Conservation (phyloP, 306 rosid species). For the Morella rubra region DNA sequence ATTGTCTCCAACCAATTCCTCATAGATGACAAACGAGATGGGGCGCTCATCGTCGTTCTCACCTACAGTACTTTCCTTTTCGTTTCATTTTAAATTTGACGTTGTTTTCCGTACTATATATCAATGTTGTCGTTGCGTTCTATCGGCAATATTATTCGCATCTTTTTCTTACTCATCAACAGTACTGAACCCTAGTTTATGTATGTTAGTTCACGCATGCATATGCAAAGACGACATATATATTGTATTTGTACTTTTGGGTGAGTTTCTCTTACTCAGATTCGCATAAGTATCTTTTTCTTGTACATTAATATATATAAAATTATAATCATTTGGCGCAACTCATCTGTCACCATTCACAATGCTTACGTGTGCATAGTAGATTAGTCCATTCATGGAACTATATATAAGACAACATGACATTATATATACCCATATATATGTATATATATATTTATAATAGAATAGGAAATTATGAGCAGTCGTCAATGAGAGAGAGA, state of each 20-base stretch:
- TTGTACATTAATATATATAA: neutral
- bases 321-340: slow-evolving; percentile 3
- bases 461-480: no score
- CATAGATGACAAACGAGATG: neutral
- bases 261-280: neutral
- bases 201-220: neutral
- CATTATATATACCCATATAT: no score
- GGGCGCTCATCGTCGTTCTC: neutral
- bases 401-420: neutral
- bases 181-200: slow-evolving; percentile 2
- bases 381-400: neutral
- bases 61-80: no score
- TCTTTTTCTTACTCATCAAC: neutral
- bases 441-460: no score
- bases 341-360: neutral
- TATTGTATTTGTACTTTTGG: neutral
- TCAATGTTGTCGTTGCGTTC: neutral
- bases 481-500: no score
- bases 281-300: slow-evolving; percentile 10
- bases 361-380: neutral
- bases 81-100: neutral
- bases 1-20: slow-evolving; percentile 4
- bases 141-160: neutral
- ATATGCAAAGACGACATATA: neutral
- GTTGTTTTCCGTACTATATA: slow-evolving; percentile 3